Evolutionary conservation across 2,329 filamentous ascomycete species (phyloP).

Genomic region (Diaporthe vexans): DNA sequence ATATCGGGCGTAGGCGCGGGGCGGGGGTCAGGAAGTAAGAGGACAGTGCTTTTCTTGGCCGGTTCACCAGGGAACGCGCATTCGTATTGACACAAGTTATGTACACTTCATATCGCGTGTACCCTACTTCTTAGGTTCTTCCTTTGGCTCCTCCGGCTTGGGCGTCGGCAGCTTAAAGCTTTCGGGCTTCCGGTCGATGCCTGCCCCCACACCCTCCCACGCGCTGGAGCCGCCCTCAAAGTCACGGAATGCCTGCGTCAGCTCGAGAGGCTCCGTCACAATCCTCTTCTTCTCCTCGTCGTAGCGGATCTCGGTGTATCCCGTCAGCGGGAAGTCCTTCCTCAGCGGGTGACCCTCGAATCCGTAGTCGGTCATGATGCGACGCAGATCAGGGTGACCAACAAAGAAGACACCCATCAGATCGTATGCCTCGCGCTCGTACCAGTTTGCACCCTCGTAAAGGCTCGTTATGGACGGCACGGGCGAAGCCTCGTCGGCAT

Average conservation of each 20-base stretch:
- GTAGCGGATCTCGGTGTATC: conserved; percentile 97
- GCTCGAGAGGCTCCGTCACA: conserved; percentile 95
- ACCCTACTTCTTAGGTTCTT: conserved; percentile 90
- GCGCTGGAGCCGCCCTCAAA: conserved; percentile 89
- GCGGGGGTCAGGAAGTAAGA: neutral
- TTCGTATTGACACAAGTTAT: conserved; percentile 46
- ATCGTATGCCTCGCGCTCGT: conserved; percentile 98
- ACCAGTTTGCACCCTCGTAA: conserved; percentile 98
- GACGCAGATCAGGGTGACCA: conserved; percentile 92
- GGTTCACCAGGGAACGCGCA: conserved; percentile 2
- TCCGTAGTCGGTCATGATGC: conserved; percentile 99
- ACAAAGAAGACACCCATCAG: conserved; percentile 97
- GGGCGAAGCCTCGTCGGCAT: conserved; percentile 94
- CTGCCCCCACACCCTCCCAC: conserved; percentile 76
- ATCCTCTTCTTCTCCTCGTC: conserved; percentile 99
- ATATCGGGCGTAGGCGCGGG: too few relatives aligned
- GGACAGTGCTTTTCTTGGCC: neutral
- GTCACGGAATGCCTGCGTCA: conserved; percentile 98
- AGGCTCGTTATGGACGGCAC: conserved; percentile 89
- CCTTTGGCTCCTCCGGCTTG: conserved; percentile 92
- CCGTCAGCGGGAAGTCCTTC: conserved; percentile 98
- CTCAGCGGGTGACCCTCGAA: conserved; percentile 97
- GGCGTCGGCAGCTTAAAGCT: conserved; percentile 94
- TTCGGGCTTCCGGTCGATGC: conserved; percentile 84
- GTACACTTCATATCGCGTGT: conserved; percentile 46